A percentile compares a stretch with the other conserved stretches of the same genome.
phyloP scores from a whole-genome alignment of 108 stramenopile genomes.

The Seminavis robusta region DNA sequence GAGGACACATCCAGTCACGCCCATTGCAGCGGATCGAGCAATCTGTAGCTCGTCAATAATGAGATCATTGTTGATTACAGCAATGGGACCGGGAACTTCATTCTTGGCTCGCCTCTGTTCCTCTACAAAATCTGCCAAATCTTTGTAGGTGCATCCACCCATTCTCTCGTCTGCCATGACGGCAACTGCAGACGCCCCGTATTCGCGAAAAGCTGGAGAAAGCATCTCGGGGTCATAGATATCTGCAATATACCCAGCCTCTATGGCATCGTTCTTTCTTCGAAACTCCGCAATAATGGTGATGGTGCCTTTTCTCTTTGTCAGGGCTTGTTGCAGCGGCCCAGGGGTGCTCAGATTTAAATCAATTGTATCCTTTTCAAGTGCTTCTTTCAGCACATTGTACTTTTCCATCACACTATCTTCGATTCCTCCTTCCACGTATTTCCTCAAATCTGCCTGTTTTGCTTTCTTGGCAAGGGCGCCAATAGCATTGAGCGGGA shows the following conservation, averaged over 20 bases:
- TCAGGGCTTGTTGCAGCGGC: constrained; percentile 56
- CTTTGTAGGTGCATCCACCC: constrained; percentile 79
- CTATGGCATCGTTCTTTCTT: constrained; percentile 34
- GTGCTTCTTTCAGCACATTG: constrained; percentile 44
- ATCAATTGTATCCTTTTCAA: constrained; percentile 7
- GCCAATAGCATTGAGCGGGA: constrained; percentile 66
- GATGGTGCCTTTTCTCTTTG: constrained; percentile 81
- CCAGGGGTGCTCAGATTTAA: constrained; percentile 12
- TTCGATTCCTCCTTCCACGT: constrained; percentile 52
- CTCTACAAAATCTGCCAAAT: constrained; percentile 48
- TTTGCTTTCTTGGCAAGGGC: constrained; percentile 84
- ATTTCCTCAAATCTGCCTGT: constrained; percentile 66
- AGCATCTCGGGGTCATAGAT: constrained; percentile 48
- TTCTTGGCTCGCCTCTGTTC: constrained; percentile 66
- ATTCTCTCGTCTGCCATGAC: constrained; percentile 75
- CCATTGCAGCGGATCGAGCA: constrained; percentile 50
- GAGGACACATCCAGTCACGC: constrained; percentile 56
- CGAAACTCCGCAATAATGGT: constrained; percentile 89
- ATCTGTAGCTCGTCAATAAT: constrained; percentile 85
- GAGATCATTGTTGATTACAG: constrained; percentile 72
- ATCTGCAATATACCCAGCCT: constrained; percentile 31
- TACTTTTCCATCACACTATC: constrained; percentile 64
- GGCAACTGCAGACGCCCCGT: constrained; percentile 72
- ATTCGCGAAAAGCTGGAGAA: constrained; percentile 72
- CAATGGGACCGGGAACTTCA: constrained; percentile 77